Evolutionary conservation across 2,329 filamentous ascomycete genomes (phyloP).

Genomic region (Pseudogymnoascus sp.): DNA sequence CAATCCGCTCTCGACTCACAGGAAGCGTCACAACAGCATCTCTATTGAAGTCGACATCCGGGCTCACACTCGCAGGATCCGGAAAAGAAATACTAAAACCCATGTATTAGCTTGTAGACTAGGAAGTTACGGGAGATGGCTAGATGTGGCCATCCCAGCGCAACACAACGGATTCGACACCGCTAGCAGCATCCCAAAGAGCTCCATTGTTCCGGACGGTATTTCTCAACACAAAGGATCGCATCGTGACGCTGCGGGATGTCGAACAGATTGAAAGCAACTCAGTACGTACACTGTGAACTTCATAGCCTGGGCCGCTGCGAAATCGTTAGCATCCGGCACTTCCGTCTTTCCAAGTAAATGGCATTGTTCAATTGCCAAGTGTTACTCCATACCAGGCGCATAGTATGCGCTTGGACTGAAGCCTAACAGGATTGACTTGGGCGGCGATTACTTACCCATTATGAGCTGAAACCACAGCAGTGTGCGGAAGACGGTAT

Average conservation of each 20-base stretch:
- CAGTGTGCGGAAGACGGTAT: neutral
- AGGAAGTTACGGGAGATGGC: neutral
- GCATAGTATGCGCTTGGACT: neutral
- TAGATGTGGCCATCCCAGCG: neutral
- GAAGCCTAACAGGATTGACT: neutral
- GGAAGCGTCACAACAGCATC: neutral
- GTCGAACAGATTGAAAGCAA: constrained; percentile 38
- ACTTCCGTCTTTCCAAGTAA: neutral
- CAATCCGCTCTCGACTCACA: neutral
- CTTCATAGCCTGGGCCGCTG: constrained; percentile 8
- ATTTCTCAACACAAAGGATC: neutral
- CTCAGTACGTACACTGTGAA: constrained; percentile 29
- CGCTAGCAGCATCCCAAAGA: neutral
- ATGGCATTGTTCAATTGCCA: neutral
- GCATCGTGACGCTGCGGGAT: neutral
- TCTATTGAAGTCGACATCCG: neutral
- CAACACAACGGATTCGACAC: neutral
- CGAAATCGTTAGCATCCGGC: neutral
- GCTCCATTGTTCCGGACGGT: neutral
- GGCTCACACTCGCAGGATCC: neutral
- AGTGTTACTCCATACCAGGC: neutral
- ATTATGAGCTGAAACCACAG: constrained; percentile 2
- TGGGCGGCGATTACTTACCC: neutral
- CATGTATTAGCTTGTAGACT: neutral
- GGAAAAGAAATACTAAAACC: neutral